Evolutionary conservation across 129 eudicot species (phyloP), one percentile per base, ranked within the genome.

Genomic region (Artemisia tridentata): DNA sequence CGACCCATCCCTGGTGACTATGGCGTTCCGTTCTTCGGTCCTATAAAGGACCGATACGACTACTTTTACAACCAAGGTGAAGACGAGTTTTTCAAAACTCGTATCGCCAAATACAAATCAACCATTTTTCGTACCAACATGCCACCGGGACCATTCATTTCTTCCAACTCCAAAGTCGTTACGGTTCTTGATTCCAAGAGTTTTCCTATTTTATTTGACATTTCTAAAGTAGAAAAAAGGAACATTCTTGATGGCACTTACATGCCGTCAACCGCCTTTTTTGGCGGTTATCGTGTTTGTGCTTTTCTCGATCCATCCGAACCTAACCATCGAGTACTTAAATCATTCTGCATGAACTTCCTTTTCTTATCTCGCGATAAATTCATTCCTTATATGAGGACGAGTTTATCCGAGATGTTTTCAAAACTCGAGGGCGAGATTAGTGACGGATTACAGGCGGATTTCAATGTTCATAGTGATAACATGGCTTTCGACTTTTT

Each of bases 241-340:
- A n/a, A 89, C 75, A 71, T 86, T 46, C 72, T 89, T 5, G 84
- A 66, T 9, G 96, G 96, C 16, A 86, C 93, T 14, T 89, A 20
- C 80, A 84, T 86, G 86, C 90, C 96, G 41, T 31, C 3, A 75
- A 88, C 14, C 56, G 21, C 74, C 17, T 84, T 84, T 80, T 80
- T 78, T 11, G 96, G 96, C 6, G 96, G 93, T 16, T 78, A 81
- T 59, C 82, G 90, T 0, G 56, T 69, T 5, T 82, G 88, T 21
- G 86, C 93, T 11, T 89, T 74, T 38, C 80, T 86, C 10, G 96
- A 86, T 21, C 84, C 96, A 2, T 49, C 78, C 5, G 93, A 89
- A 62, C 61, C 88, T 0, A 48, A 57, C 7, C 96, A 89, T 45
- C 71, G 65, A 2, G 57, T 53, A 0, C 52, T 86, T 3, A 89